These are phyloP conservation scores for Oleoguttula mirabilis DNA, from an alignment of 495 filamentous ascomycete species.

Conservation along the genomic window DNA sequence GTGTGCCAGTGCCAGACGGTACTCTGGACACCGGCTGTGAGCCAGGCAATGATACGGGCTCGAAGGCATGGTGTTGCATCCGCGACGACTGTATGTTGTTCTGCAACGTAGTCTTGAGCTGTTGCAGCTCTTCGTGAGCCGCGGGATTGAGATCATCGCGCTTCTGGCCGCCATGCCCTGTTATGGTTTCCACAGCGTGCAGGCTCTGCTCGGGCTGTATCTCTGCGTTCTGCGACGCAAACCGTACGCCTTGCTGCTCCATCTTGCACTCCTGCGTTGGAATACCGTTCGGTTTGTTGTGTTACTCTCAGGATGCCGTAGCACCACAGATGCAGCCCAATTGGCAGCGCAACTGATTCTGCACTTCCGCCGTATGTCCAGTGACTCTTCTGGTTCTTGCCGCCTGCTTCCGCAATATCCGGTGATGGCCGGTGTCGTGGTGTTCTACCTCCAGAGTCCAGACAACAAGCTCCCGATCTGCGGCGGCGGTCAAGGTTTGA, in stretches of 20 bases:
- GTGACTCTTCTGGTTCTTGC: too few species aligned
- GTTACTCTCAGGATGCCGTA: background rate
- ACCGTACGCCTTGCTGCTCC: conserved; percentile 47
- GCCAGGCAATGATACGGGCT: conserved; percentile 76
- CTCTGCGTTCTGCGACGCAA: conserved; percentile 67
- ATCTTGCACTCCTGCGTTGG: conserved; percentile 1
- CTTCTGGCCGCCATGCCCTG: conserved; percentile 25
- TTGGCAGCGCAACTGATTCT: too few species aligned
- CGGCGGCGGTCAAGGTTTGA: too few species aligned
- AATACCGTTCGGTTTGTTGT: background rate
- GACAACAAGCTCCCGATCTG: too few species aligned
- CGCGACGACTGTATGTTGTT: conserved; percentile 65
- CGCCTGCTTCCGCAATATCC: too few species aligned
- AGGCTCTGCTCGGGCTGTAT: conserved; percentile 48
- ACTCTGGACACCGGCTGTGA: conserved; percentile 8
- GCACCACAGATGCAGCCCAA: background rate
- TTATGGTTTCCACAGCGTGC: conserved; percentile 28
- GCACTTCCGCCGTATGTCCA: too few species aligned
- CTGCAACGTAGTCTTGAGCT: conserved; percentile 59
- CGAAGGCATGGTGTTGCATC: conserved; percentile 76
- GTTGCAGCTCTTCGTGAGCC: conserved; percentile 54
- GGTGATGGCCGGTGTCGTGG: too few species aligned
- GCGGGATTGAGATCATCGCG: conserved; percentile 35
- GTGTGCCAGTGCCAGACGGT: conserved; percentile 34
- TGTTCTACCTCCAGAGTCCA: too few species aligned